Conservation (phyloP, 1,139 yeast genomes). For the Yamadazyma songkhlaensis region DNA sequence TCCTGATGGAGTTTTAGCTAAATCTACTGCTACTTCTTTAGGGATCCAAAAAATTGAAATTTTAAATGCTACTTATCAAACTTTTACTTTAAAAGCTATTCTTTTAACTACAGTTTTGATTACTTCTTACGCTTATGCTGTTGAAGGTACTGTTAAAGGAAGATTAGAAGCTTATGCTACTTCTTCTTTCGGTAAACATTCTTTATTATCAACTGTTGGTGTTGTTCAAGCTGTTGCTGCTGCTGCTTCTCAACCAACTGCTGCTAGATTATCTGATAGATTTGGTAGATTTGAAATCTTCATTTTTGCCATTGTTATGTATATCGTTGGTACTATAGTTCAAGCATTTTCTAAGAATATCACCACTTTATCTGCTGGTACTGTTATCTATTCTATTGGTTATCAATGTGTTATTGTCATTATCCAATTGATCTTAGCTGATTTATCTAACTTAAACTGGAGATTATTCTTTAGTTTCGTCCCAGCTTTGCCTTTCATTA, state of each 20-base stretch:
- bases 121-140: conserved; percentile 65
- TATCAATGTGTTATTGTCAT: conserved; percentile 61
- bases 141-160: conserved; percentile 55
- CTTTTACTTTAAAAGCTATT: conserved; percentile 22
- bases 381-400: conserved; percentile 69
- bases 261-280: conserved; percentile 66
- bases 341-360: conserved; percentile 68
- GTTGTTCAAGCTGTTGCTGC: conserved; percentile 63
- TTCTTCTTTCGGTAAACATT: conserved; percentile 53
- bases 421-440: conserved; percentile 58
- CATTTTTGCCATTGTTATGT: conserved; percentile 53
- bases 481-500: conserved; percentile 68
- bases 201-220: conserved; percentile 62
- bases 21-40: conserved; percentile 24
- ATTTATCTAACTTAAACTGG: conserved; percentile 67
- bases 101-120: conserved; percentile 53
- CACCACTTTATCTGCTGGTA: conserved; percentile 69
- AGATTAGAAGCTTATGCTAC: conserved; percentile 56
- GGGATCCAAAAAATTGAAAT: conserved; percentile 44
- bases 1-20: conserved; percentile 7
- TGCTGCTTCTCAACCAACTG: conserved; percentile 70
- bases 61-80: conserved; percentile 31
- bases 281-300: conserved; percentile 67
- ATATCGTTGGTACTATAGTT: conserved; percentile 67
- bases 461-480: conserved; percentile 60